Conservation (phyloP, 176 grass and related monocot genomes). For the Carex scoparia region DNA sequence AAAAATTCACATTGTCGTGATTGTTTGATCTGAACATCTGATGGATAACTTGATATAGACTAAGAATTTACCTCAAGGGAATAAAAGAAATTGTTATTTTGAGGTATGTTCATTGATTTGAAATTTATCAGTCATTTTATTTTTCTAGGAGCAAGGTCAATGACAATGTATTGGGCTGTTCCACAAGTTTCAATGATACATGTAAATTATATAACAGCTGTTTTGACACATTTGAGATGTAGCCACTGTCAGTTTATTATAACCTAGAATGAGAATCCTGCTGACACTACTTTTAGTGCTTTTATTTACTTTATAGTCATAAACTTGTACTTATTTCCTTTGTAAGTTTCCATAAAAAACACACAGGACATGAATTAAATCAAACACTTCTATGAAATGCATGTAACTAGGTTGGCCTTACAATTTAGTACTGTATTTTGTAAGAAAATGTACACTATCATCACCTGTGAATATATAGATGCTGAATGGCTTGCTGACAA, state of each 20-base stretch:
- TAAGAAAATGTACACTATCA: not conserved
- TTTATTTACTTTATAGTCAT: not conserved
- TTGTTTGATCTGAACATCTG: too few species aligned
- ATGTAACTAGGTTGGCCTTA: not conserved
- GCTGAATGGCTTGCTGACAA: not conserved
- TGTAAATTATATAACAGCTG: too few species aligned
- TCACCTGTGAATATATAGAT: constrained; percentile 1
- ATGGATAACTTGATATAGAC: too few species aligned
- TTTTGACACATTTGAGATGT: not conserved
- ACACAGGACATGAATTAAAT: not conserved
- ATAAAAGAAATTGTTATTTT: not conserved
- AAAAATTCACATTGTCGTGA: too few species aligned
- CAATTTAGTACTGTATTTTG: not conserved
- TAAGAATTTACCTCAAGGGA: too few species aligned
- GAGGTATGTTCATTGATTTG: not conserved
- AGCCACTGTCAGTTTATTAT: not conserved
- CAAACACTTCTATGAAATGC: not conserved
- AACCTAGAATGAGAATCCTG: not conserved
- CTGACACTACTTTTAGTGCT: not conserved
- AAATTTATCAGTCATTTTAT: not conserved
- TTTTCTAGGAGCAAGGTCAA: not conserved
- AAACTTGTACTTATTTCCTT: not conserved
- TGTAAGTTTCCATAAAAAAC: not conserved
- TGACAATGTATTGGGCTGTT: not conserved
- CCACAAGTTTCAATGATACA: too few species aligned